Base-by-base conservation (phyloP, 345 rosid species). In the Hibiscus syriacus region DNA sequence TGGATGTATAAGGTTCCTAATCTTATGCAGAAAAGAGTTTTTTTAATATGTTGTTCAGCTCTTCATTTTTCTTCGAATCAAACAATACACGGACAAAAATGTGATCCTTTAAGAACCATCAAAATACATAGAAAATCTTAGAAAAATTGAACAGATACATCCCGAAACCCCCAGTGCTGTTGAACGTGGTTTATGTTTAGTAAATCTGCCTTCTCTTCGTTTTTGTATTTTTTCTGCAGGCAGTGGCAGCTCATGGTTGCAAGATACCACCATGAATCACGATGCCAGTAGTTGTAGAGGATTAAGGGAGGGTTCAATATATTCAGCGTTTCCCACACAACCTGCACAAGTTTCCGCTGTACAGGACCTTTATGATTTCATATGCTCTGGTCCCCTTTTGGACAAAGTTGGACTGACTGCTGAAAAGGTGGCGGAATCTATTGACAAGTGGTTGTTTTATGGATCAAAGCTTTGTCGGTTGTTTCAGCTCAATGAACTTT, bases 311-410 rank as follows among this genome's bases (percentile, higher is more conserved):
- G 73, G 72, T 58, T 76, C 67, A 1, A 29, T 74, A 20, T 59
- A 29, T 66, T 82, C 77, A 2, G 72, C 69, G 45, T 34, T 80
- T 60, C 90, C 90, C 16, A 27, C 72, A 3, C 72, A 73, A 63
- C 79, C 85, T n/a, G 97, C 96, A 2, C 73, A 84, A 66, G 87
- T 85, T 59, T 74, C 96, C 17, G 82, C 97, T 3, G 87, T 87
- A 0, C 71, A 89, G 56, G 97, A 90, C 77, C 92, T 93, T 73
- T 89, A 64, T 11, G 87, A 87, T 2, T 93, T 89, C 60, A 86
- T 93, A 69, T 82, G 96, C 71, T 72, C 94, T 0, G 96, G 98
- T 68, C 98, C 98, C 66, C 94, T 93, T 17, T 2, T 90, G 27
- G 79, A 73, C 27, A 86, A 80, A 82, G 30, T 84, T 72, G 90